Percentiles rank a stretch among this genome's conserved stretches.
Conservation (phyloP, 768 basidiomycete species). For the Lenzites betulinus region DNA sequence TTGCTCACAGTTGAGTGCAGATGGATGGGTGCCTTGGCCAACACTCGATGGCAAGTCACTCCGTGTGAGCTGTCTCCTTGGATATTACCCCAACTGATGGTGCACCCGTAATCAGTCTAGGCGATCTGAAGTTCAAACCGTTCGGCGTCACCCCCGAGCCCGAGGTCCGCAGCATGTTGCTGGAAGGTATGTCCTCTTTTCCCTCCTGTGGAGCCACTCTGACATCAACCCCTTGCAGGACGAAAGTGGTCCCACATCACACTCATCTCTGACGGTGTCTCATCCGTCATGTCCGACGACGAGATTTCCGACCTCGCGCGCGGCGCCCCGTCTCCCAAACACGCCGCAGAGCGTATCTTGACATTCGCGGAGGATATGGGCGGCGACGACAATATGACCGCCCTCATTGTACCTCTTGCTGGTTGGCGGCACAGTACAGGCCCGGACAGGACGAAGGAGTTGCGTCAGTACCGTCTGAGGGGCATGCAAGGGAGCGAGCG, state of each 20-base stretch:
- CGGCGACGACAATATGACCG: constrained; percentile 91
- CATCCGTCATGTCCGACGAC: constrained; percentile 87
- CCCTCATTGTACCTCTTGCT: constrained; percentile 85
- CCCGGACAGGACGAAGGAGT: constrained; percentile 76
- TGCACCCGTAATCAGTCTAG: constrained; percentile 53
- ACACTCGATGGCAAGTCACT: constrained; percentile 73
- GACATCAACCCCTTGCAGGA: constrained; percentile 48
- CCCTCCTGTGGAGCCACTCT: no score
- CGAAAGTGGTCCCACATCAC: constrained; percentile 84
- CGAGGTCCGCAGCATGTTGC: constrained; percentile 73
- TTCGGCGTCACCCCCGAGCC: constrained; percentile 94
- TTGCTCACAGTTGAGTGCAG: constrained; percentile 37
- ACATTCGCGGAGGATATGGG: constrained; percentile 86
- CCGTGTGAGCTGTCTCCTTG: neutral
- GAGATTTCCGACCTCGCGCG: constrained; percentile 92
- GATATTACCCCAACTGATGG: neutral
- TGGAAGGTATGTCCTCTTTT: constrained; percentile 59
- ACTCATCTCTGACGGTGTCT: constrained; percentile 91
- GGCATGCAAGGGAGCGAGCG: constrained; percentile 42
- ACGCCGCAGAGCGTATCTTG: constrained; percentile 82
- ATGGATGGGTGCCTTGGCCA: constrained; percentile 94
- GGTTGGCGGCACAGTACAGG: constrained; percentile 89
- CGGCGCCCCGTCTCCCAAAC: constrained; percentile 65
- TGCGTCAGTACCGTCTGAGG: constrained; percentile 76
- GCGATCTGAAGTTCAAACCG: constrained; percentile 86